phyloP scores from a whole-genome alignment of 2,329 filamentous ascomycete species.

The Penicillium occitanis region DNA sequence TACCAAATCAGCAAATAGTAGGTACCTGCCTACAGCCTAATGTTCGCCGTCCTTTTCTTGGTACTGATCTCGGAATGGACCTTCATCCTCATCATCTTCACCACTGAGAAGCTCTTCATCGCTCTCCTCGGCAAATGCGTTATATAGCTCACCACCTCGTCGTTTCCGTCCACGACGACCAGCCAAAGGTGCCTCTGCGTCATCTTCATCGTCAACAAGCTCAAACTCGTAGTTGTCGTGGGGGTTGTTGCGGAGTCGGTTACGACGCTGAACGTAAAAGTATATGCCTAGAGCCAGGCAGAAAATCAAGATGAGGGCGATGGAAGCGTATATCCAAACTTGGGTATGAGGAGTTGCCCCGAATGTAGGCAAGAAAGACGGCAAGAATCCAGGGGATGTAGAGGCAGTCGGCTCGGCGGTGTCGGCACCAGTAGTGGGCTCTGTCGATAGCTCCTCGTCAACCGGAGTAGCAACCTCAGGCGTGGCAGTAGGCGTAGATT shows the following conservation, averaged over 20 bases:
- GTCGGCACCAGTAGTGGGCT: slow-evolving; percentile 29
- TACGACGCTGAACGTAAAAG: slow-evolving; percentile 75
- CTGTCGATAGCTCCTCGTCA: slow-evolving; percentile 23
- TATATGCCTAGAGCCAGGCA: slow-evolving; percentile 78
- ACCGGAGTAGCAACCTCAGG: slow-evolving; percentile 26
- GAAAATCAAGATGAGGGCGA: slow-evolving; percentile 82
- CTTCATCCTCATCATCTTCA: slow-evolving; percentile 36
- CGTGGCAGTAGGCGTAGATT: slow-evolving; percentile 27
- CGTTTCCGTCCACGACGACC: slow-evolving; percentile 56
- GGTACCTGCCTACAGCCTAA: not conserved
- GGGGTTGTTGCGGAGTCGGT: slow-evolving; percentile 69
- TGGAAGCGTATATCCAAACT: slow-evolving; percentile 87
- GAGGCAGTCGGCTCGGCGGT: slow-evolving; percentile 21
- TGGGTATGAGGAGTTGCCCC: slow-evolving; percentile 83
- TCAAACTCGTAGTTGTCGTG: slow-evolving; percentile 92
- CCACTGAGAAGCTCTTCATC: slow-evolving; percentile 66
- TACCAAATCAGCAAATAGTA: not conserved
- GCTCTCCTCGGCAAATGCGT: slow-evolving; percentile 93
- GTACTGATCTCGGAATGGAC: slow-evolving; percentile 35
- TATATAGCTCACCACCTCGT: slow-evolving; percentile 84
- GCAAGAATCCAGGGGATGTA: slow-evolving; percentile 59
- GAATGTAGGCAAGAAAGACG: slow-evolving; percentile 86
- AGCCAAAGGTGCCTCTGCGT: slow-evolving; percentile 35
- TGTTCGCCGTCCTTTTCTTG: slow-evolving; percentile 16
- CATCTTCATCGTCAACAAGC: slow-evolving; percentile 73